A percentile compares a stretch with the other conserved stretches of the same genome.
Conservation (phyloP, 1,284 basidiomycete genomes). For the Marasmius sp. region DNA sequence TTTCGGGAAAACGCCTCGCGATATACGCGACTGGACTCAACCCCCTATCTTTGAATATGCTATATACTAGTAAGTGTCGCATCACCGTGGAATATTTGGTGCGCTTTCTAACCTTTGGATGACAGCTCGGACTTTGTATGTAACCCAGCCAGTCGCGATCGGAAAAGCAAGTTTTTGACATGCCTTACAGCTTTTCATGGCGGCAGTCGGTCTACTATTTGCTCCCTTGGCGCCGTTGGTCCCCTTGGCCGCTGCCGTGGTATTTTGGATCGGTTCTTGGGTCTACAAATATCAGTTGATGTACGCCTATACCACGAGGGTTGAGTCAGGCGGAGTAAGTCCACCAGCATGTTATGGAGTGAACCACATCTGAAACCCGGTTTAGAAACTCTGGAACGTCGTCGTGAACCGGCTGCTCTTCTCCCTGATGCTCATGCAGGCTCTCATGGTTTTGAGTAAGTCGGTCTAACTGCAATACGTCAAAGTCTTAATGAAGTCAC, state of each 20-base stretch:
- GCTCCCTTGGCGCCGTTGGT: constrained; percentile 91
- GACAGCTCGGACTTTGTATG: constrained; percentile 66
- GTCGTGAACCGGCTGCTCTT: constrained; percentile 83
- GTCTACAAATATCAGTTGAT: constrained; percentile 93
- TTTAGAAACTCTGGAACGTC: constrained; percentile 88
- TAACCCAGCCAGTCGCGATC: not conserved
- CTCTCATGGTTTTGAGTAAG: constrained; percentile 85
- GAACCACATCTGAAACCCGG: not conserved
- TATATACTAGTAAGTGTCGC: constrained; percentile 74
- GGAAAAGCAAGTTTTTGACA: constrained; percentile 14
- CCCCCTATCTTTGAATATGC: constrained; percentile 92
- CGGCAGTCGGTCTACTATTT: constrained; percentile 84
- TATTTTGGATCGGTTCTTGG: constrained; percentile 82
- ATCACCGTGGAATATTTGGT: not conserved
- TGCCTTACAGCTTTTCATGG: constrained; percentile 75
- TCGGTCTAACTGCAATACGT: constrained; percentile 14
- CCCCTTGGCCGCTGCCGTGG: constrained; percentile 68
- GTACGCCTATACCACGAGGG: constrained; percentile 86
- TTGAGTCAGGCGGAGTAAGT: constrained; percentile 88
- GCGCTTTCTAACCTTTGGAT: constrained; percentile 12
- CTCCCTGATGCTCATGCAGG: constrained; percentile 79
- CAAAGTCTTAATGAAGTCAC: too few species aligned
- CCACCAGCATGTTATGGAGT: not conserved
- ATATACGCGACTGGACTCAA: constrained; percentile 95
- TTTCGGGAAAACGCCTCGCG: constrained; percentile 94